These are phyloP conservation scores for Solanum appendiculatum DNA, from an alignment of 257 asterid genomes.

Conservation along the genomic window DNA sequence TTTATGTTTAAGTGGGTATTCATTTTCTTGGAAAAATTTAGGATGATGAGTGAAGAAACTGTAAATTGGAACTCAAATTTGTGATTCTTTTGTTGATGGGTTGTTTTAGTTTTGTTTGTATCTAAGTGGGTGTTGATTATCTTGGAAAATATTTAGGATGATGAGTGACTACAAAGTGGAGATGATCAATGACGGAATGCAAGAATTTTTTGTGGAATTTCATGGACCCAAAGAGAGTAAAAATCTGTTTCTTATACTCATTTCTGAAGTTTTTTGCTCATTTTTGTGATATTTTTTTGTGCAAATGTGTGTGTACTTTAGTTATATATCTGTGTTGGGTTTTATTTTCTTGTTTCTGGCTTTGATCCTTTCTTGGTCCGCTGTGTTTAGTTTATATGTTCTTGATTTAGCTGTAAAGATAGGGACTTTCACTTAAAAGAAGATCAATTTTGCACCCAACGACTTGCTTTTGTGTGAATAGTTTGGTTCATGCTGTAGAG, in stretches of 20 bases:
- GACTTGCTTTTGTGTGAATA: not conserved
- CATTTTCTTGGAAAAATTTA: not conserved
- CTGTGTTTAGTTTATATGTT: not conserved
- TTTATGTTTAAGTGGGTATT: not conserved
- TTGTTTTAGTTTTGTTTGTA: not conserved
- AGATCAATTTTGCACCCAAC: conserved; percentile 1
- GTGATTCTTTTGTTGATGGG: not conserved
- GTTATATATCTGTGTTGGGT: not conserved
- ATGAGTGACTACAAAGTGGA: conserved; percentile 94
- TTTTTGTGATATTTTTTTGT: conserved; percentile 1
- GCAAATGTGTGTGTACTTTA: not conserved
- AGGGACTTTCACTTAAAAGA: not conserved
- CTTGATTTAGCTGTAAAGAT: conserved; percentile 4
- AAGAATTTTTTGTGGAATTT: conserved; percentile 70
- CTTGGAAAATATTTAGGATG: conserved; percentile 42
- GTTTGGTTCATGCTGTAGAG: not conserved
- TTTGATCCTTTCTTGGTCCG: not conserved
- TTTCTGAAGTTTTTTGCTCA: not conserved
- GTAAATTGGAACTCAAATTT: not conserved
- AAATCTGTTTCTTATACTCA: not conserved
- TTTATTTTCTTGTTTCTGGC: not conserved
- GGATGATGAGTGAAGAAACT: not conserved
- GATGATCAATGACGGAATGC: conserved; percentile 84
- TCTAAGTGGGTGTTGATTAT: not conserved
- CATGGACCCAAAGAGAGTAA: conserved; percentile 94